phyloP scores from a whole-genome alignment of 2,329 filamentous ascomycete genomes.

The Claviceps purpurea region DNA sequence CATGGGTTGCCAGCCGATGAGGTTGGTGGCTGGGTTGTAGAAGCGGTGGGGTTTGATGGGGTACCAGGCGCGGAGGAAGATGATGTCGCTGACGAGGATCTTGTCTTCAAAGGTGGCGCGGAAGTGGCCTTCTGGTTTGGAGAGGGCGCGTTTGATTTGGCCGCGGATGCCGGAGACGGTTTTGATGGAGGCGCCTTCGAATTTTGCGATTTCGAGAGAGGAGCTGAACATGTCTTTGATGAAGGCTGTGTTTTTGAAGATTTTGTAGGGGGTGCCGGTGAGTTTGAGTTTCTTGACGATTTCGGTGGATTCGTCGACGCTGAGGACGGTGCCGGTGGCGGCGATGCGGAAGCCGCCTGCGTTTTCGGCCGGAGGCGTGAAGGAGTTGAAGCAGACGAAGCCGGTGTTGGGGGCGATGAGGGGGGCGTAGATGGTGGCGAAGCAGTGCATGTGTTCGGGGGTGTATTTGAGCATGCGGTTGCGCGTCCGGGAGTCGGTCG shows the following conservation, averaged over 20 bases:
- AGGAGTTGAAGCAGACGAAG: conserved; percentile 85
- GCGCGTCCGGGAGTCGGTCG: conserved; percentile 80
- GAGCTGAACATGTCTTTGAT: conserved; percentile 98
- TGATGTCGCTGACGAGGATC: conserved; percentile 89
- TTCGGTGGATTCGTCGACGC: conserved; percentile 88
- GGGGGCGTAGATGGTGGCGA: conserved; percentile 88
- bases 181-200: conserved; percentile 89
- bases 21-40: conserved; percentile 92
- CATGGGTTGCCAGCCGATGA: conserved; percentile 89
- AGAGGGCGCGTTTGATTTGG: conserved; percentile 91
- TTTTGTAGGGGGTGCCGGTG: conserved; percentile 86
- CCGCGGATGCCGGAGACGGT: conserved; percentile 92
- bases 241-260: conserved; percentile 98
- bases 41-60: conserved; percentile 89
- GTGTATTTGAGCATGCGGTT: conserved; percentile 99
- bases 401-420: conserved; percentile 91
- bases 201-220: conserved; percentile 90
- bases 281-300: conserved; percentile 99
- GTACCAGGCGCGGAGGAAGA: conserved; percentile 95
- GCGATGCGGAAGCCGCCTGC: conserved; percentile 79
- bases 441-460: conserved; percentile 98
- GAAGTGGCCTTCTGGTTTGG: conserved; percentile 90
- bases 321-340: conserved; percentile 84
- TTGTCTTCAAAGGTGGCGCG: conserved; percentile 98
- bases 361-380: conserved; percentile 54